Evolutionary conservation across 495 filamentous ascomycete genomes (phyloP).

Genomic region (Polyplosphaeria fusca): DNA sequence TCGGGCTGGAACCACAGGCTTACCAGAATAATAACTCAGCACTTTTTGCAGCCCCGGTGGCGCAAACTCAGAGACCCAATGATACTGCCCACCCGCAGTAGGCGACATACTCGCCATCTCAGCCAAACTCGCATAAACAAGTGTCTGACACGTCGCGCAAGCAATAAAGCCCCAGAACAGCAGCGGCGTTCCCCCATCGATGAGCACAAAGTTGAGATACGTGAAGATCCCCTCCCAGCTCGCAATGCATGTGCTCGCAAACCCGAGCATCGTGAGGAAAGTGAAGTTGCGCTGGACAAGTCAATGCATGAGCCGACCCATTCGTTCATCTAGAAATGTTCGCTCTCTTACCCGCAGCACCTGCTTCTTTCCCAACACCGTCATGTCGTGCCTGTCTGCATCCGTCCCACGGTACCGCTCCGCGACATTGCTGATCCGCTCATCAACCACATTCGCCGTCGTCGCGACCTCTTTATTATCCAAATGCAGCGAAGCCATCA

Average conservation of each 20-base stretch:
- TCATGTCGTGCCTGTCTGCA: constrained; percentile 22
- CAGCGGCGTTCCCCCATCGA: constrained; percentile 31
- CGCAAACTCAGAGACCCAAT: constrained; percentile 38
- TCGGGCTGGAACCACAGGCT: not conserved
- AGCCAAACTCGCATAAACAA: constrained; percentile 13
- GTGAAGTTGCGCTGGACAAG: constrained; percentile 12
- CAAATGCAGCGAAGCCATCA: not conserved
- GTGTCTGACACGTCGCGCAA: constrained; percentile 20
- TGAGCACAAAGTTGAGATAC: constrained; percentile 14
- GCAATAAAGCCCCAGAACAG: constrained; percentile 29
- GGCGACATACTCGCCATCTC: constrained; percentile 35
- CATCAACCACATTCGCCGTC: not conserved
- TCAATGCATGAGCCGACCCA: too few relatives aligned
- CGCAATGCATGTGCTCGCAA: not conserved
- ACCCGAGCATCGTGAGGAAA: constrained; percentile 3
- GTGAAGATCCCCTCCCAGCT: not conserved
- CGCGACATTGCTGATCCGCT: not conserved
- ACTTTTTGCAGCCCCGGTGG: constrained; percentile 27
- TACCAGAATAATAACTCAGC: constrained; percentile 28
- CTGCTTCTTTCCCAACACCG: constrained; percentile 27
- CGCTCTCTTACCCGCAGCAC: not conserved
- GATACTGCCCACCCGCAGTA: constrained; percentile 36
- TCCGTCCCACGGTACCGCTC: constrained; percentile 1
- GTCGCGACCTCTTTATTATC: not conserved
- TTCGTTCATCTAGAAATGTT: not conserved